These are phyloP conservation scores for Isochrysis galbana DNA, from an alignment of 78 protist species.

Conservation along the genomic window DNA sequence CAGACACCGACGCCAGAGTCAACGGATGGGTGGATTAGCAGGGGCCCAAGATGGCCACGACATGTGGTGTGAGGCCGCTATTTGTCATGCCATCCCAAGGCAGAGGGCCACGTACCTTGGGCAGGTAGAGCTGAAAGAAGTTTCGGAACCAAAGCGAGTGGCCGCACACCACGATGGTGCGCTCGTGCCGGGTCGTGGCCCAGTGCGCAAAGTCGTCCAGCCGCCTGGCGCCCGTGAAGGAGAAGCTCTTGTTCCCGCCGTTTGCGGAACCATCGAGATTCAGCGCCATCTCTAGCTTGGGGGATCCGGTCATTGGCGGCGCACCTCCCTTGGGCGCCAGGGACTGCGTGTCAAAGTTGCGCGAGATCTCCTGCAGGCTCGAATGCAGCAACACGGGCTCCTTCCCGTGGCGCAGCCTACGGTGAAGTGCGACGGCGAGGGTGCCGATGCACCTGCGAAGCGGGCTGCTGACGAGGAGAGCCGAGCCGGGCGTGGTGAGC, in stretches of 20 bases:
- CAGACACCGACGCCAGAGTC: not conserved
- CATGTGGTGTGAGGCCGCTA: too few relatives aligned
- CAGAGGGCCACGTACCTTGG: too few relatives aligned
- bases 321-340: too few relatives aligned
- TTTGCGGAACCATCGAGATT: too few relatives aligned
- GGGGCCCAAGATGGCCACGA: not conserved
- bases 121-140: not conserved
- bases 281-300: too few relatives aligned
- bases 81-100: too few relatives aligned
- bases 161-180: not conserved
- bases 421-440: not conserved
- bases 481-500: not conserved
- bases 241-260: not conserved
- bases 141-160: not conserved
- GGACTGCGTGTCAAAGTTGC: too few relatives aligned
- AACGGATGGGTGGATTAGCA: not conserved
- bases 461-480: not conserved
- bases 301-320: too few relatives aligned
- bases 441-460: not conserved
- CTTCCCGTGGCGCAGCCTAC: too few relatives aligned
- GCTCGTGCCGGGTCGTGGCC: not conserved
- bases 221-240: not conserved
- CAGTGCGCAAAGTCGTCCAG: not conserved
- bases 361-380: not conserved
- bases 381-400: not conserved